A percentile compares a stretch with the other conserved stretches of the same genome.
Conservation (phyloP, 2,329 filamentous ascomycete species). For the Myotisia sp. region DNA sequence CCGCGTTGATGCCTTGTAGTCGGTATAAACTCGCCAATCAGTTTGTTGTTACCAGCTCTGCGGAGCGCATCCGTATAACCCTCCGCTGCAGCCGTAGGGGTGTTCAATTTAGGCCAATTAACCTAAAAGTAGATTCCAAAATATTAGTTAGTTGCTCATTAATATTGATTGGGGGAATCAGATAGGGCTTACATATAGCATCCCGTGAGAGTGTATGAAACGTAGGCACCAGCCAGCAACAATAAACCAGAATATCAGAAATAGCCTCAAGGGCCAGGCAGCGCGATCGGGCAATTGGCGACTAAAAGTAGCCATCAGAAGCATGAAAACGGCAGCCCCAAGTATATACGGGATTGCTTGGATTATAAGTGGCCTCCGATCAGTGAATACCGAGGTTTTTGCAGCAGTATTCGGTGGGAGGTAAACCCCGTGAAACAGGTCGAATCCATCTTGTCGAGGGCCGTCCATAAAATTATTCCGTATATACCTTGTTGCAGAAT, state of each 20-base stretch:
- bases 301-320: constrained; percentile 61
- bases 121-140: constrained; percentile 59
- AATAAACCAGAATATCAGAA: constrained; percentile 62
- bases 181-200: constrained; percentile 93
- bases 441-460: constrained; percentile 85
- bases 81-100: constrained; percentile 70
- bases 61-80: constrained; percentile 76
- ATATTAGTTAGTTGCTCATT: not conserved
- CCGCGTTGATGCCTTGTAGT: constrained; percentile 59
- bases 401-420: constrained; percentile 58
- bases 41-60: constrained; percentile 65
- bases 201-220: constrained; percentile 73
- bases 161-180: constrained; percentile 17
- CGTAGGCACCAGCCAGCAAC: constrained; percentile 56
- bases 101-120: constrained; percentile 96
- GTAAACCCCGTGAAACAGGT: constrained; percentile 82
- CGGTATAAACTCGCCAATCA: constrained; percentile 60
- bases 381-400: constrained; percentile 61
- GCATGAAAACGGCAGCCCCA: constrained; percentile 70
- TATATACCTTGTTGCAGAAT: constrained; percentile 78
- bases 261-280: constrained; percentile 67
- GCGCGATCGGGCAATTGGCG: constrained; percentile 56
- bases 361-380: constrained; percentile 71
- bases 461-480: constrained; percentile 93
- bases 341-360: constrained; percentile 90